Evolutionary conservation across 2,329 filamentous ascomycete species (phyloP), one percentile per base, ranked within the genome.

Genomic region (Ceratocystiopsis sp.): DNA sequence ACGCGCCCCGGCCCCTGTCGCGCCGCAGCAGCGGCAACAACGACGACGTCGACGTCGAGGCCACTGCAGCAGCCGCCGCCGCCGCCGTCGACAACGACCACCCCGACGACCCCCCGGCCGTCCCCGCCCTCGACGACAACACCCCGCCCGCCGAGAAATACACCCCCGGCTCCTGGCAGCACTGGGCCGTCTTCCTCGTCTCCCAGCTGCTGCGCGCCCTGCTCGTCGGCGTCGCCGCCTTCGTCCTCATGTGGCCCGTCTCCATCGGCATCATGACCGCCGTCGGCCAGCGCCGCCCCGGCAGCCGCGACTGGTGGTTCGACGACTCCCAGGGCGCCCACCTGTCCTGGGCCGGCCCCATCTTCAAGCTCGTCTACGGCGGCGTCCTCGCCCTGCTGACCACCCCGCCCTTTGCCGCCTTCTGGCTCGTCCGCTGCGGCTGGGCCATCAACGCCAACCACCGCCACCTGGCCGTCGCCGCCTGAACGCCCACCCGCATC

Each of bases 301-400:
- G 59, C 35, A 29, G 25, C 25, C 25, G 25, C 25, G 69, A 72
- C 49, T 71, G 61, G 55, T 58, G 57, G 11, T 73, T 61, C 42
- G 38, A 54, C 17, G 51, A 54, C 15, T 53, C 52, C 34, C 25
- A 29, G 9, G 25, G 25, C 25, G 25, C 25, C 7, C 10, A 8
- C 7, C 25, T 29, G 25, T 49, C 49, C 12, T 73, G 67, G 67
- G 55, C 57, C 43, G 68, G 68, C 10, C 57, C 68, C 48, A 50
- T 66, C 29, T 73, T 70, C 57, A 73, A 73, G 57, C 54, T 62
- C 12, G 51, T 70, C 14, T 59, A 67, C 34, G 68, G 67, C 13
- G 68, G 60, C 8, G 47, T 65, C 36, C 55, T 71, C 25, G 65
- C 62, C 8, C 48, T 69, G 38, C 42, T 69, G 37, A 64, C 62